Conservation (phyloP, 2,329 filamentous ascomycete genomes). For the Sporothrix brasiliensis region DNA sequence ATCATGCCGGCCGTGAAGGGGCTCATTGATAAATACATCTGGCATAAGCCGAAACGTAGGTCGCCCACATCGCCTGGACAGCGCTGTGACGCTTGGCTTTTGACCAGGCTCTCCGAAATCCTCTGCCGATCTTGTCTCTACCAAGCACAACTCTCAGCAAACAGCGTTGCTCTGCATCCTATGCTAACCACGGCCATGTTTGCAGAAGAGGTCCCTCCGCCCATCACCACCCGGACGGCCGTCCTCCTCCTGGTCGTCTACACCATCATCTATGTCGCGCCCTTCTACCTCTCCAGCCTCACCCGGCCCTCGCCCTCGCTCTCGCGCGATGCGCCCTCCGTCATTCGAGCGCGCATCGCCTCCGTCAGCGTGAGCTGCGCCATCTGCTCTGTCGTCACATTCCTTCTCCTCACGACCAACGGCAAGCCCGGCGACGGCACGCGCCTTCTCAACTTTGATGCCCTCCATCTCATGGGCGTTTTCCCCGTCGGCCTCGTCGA, state of each 20-base stretch:
- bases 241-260: constrained; percentile 61
- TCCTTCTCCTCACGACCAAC: constrained; percentile 63
- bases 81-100: background rate
- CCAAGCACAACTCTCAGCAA: background rate
- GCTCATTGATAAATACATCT: constrained; percentile 38
- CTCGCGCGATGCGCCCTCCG: constrained; percentile 83
- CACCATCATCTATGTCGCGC: constrained; percentile 85
- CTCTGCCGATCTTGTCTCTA: background rate
- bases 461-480: constrained; percentile 73
- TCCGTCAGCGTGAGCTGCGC: constrained; percentile 77
- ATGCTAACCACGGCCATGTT: constrained; percentile 20
- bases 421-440: constrained; percentile 52
- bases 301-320: constrained; percentile 79
- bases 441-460: constrained; percentile 43
- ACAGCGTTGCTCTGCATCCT: background rate
- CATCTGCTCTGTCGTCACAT: constrained; percentile 66
- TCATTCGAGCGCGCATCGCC: constrained; percentile 83
- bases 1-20: constrained; percentile 37
- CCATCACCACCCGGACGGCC: constrained; percentile 48
- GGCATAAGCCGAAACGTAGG: constrained; percentile 35
- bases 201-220: constrained; percentile 41
- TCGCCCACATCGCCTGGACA: background rate
- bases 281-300: constrained; percentile 80
- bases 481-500: constrained; percentile 75
- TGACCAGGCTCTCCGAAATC: background rate